Evolutionary conservation across 768 basidiomycete species (phyloP).

Genomic region (Lepiota venenata): DNA sequence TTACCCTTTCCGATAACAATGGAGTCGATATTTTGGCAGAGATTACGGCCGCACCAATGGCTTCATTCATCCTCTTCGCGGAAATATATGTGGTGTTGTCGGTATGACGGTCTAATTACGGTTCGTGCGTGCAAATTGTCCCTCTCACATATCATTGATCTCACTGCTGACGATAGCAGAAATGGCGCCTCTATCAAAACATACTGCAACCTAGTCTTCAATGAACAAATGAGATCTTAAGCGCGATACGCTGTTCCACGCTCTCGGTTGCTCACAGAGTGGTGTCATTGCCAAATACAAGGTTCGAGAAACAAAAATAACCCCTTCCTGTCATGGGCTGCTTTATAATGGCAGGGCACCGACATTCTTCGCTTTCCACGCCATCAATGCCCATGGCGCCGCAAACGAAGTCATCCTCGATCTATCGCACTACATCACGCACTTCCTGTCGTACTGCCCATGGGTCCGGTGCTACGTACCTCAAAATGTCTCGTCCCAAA

Average conservation of each 20-base stretch:
- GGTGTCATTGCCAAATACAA: slow-evolving; percentile 7
- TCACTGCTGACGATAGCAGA: background rate
- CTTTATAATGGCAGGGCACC: background rate
- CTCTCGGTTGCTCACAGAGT: background rate
- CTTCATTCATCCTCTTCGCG: slow-evolving; percentile 8
- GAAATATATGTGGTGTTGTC: slow-evolving; percentile 2
- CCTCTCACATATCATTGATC: no score
- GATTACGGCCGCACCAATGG: slow-evolving; percentile 8
- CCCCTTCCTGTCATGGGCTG: no score
- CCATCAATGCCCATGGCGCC: slow-evolving; percentile 6
- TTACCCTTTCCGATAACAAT: background rate
- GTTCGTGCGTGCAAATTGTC: background rate
- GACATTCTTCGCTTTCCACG: slow-evolving; percentile 4
- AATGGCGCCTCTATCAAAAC: background rate
- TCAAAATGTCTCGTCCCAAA: background rate
- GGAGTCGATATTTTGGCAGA: slow-evolving; percentile 7
- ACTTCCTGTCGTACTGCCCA: no score
- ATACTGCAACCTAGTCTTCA: background rate
- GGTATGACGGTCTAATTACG: slow-evolving; percentile 4
- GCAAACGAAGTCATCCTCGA: slow-evolving; percentile 5
- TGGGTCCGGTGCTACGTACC: slow-evolving; percentile 1
- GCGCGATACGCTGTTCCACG: slow-evolving; percentile 6
- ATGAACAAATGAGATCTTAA: slow-evolving; percentile 1
- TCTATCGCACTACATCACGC: slow-evolving; percentile 1
- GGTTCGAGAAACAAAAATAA: background rate